Base-by-base conservation (phyloP, 179 eudicot genomes). In the Vitellaria paradoxa region DNA sequence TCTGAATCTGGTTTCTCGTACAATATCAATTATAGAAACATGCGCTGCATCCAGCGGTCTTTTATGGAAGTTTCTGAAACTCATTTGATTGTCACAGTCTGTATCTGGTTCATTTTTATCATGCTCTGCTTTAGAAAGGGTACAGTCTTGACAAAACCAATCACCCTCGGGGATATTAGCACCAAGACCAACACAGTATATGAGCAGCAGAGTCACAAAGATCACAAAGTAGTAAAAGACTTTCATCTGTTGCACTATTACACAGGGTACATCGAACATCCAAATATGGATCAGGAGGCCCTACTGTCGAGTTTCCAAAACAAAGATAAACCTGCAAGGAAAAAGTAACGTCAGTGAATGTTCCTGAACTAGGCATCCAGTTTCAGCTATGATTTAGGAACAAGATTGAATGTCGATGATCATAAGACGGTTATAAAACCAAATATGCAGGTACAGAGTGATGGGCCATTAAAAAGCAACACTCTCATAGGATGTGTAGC, bases 181-280 rank as follows among this genome's bases (percentile, higher is more conserved):
- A 68, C 97, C 97, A 73, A 95, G 91, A 71, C 99, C 99, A 76
- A 88, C 90, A 81, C 99, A 95, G 77, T 82, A 90, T 91, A 79
- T 95, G 99, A 37, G 85, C 82, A 53, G 94, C 90, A 0, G 92
- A 70, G 81, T 95, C 97, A 84, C 97, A 95, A 67, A 95, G 90
- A 81, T 95, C 99, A 78, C 97, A 95, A 26, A 95, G 85, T 65
- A 95, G 84, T 62, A 93, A 80, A 77, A 90, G 90, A 81, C 76
- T 56, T 64, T 93, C 99, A 73, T 95, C 97, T 7, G 74, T 73
- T n/a, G 79, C 59, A 61, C 82, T 78, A 23, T 84, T 62, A 83
- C 97, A 95, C 7, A 85, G 85, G 37, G 73, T 81, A 77, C 99
- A 95, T 63, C 74, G 82, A 23, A 82, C 83, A 76, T 88, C 81